Conservation (phyloP, 176 grass and related monocot genomes). For the Hyparrhenia diplandra region DNA sequence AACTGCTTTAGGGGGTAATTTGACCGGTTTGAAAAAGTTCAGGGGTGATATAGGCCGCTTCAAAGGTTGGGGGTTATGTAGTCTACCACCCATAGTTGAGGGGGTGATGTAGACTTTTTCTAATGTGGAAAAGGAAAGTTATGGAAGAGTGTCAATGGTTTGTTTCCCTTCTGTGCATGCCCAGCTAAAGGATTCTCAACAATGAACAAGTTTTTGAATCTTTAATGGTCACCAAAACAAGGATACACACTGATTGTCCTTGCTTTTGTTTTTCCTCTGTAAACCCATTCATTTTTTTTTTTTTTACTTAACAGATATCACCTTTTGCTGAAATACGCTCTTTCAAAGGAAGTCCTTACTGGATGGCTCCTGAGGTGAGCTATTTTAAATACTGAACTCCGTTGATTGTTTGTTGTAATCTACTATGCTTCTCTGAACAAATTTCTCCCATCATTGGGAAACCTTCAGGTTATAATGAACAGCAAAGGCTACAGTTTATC, state of each 20-base stretch:
- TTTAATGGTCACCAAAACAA: neutral
- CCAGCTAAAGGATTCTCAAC: neutral
- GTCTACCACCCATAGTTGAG: no score
- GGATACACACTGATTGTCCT: neutral
- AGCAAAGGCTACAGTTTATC: constrained; percentile 75
- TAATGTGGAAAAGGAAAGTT: neutral
- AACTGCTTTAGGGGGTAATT: no score
- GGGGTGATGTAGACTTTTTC: no score
- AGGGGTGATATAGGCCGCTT: no score
- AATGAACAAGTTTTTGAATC: neutral
- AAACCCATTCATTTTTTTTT: constrained; percentile 1
- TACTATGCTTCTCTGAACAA: neutral
- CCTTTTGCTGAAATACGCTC: constrained; percentile 91
- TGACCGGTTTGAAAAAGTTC: no score
- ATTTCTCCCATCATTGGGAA: neutral
- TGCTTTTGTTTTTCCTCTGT: neutral
- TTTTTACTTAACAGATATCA: constrained; percentile 67
- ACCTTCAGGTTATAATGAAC: constrained; percentile 88
- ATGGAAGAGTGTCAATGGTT: neutral
- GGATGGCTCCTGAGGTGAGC: constrained; percentile 98
- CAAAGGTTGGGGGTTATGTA: no score
- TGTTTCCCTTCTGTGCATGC: neutral
- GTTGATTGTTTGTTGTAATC: neutral
- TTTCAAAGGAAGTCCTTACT: constrained; percentile 99
- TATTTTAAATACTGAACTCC: constrained; percentile 6